Evolutionary conservation across 225 moss, liverwort and hornwort species (phyloP).

Genomic region (Lunularia cruciata): DNA sequence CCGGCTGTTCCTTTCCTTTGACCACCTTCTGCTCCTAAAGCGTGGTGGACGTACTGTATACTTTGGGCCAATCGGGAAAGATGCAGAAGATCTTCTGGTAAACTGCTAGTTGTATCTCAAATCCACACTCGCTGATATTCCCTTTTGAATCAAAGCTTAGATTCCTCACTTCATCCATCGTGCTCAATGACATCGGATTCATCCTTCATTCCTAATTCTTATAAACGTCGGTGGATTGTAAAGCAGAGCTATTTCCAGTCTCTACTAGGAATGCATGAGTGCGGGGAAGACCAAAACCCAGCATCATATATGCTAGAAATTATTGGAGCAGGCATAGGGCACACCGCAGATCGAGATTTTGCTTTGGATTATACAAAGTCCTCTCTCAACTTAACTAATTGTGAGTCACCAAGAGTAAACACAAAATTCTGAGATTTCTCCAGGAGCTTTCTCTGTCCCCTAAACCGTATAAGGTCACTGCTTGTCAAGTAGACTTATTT

Average conservation of each 20-base stretch:
- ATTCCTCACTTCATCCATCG: background rate
- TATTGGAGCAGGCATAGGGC: slow-evolving; percentile 91
- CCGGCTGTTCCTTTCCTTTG: slow-evolving; percentile 71
- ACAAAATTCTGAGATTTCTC: background rate
- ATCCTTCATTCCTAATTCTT: background rate
- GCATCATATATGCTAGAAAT: slow-evolving; percentile 90
- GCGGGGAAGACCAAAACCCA: slow-evolving; percentile 80
- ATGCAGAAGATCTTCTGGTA: slow-evolving; percentile 73
- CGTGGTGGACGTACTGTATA: slow-evolving; percentile 81
- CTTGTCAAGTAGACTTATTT: too few species aligned
- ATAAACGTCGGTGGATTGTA: slow-evolving; percentile 2
- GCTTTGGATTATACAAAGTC: slow-evolving; percentile 72
- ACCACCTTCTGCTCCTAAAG: slow-evolving; percentile 69
- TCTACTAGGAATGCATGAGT: slow-evolving; percentile 64
- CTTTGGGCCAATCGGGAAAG: slow-evolving; percentile 73
- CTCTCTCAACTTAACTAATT: slow-evolving; percentile 59
- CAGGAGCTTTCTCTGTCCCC: background rate
- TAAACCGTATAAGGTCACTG: too few species aligned
- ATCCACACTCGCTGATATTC: background rate
- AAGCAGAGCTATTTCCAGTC: slow-evolving; percentile 78
- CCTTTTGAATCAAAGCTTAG: background rate
- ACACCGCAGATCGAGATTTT: slow-evolving; percentile 64
- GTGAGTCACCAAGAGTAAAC: slow-evolving; percentile 33
- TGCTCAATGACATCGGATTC: background rate
- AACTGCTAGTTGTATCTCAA: background rate